Evolutionary conservation across 345 rosid genomes (phyloP).

Genomic region (Cochlearia excelsa): DNA sequence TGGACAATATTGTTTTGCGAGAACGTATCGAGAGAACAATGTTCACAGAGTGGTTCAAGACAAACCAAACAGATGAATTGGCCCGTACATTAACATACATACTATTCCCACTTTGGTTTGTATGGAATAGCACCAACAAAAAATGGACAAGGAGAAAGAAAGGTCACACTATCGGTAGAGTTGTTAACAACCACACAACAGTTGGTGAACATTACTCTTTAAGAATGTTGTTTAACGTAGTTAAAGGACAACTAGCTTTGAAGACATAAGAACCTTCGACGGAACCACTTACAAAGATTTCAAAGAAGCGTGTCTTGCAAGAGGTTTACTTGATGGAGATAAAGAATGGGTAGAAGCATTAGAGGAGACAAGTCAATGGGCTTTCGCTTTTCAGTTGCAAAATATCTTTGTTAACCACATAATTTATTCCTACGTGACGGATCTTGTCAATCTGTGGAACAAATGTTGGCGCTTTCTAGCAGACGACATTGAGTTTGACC

Average conservation of each 20-base stretch:
- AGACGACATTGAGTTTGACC: background rate
- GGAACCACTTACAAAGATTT: background rate
- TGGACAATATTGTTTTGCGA: background rate
- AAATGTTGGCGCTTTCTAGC: background rate
- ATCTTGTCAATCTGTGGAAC: background rate
- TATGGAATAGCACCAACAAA: background rate
- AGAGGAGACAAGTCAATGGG: background rate
- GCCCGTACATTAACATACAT: background rate
- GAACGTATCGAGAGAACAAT: background rate
- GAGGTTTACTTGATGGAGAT: background rate
- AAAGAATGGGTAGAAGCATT: background rate
- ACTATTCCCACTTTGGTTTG: background rate
- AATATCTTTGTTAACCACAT: background rate
- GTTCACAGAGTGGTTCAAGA: background rate
- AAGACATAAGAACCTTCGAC: background rate
- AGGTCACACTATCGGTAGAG: background rate
- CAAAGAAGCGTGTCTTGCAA: background rate
- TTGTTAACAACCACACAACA: background rate
- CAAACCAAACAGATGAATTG: background rate
- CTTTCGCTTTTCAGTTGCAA: background rate
- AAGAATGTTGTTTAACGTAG: background rate
- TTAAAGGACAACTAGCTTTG: background rate
- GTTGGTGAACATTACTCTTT: conserved; percentile 1
- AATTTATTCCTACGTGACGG: background rate
- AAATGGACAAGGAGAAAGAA: background rate